A percentile compares a stretch with the other conserved stretches of the same genome.
phyloP scores from a whole-genome alignment of 208 protist genomes.

The Borovskyia barvae region DNA sequence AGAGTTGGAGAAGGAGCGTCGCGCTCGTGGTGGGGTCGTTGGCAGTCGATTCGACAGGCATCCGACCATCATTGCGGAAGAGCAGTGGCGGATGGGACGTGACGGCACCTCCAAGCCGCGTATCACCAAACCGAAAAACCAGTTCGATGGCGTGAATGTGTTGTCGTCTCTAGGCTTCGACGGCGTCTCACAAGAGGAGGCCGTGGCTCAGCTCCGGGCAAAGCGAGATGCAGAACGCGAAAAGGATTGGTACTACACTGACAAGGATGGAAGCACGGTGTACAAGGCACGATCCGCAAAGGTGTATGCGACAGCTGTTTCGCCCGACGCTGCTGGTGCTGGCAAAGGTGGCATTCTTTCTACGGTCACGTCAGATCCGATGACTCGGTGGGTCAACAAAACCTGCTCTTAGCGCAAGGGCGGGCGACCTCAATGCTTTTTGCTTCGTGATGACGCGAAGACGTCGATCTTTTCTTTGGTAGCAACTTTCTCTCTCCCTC shows the following conservation, averaged over 20 bases:
- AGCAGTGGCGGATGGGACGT: conserved; percentile 5
- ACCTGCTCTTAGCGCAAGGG: conserved; percentile 36
- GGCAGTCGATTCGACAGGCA: conserved; percentile 16
- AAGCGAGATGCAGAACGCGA: conserved; percentile 41
- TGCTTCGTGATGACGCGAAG: too few relatives aligned
- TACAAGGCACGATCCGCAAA: conserved; percentile 54
- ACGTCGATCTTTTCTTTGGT: too few relatives aligned
- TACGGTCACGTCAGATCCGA: conserved; percentile 39
- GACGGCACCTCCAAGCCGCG: conserved; percentile 18
- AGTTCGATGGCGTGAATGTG: conserved; percentile 81
- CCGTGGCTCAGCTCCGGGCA: conserved; percentile 48
- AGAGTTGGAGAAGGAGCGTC: conserved; percentile 24
- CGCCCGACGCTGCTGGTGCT: conserved; percentile 1
- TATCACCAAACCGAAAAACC: conserved; percentile 77
- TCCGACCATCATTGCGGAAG: conserved; percentile 16
- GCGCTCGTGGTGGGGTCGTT: neutral
- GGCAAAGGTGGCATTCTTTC: conserved; percentile 27
- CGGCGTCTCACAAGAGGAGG: conserved; percentile 43
- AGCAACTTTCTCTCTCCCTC: too few relatives aligned
- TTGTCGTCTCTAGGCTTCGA: conserved; percentile 58
- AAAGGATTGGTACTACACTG: conserved; percentile 64
- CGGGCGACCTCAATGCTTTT: too few relatives aligned
- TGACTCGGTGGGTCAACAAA: conserved; percentile 65
- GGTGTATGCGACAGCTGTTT: neutral
- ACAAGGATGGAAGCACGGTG: conserved; percentile 72